Evolutionary conservation across 208 protist species (phyloP), one percentile per base, ranked within the genome.

Genomic region (Wallacemonas collosoma): DNA sequence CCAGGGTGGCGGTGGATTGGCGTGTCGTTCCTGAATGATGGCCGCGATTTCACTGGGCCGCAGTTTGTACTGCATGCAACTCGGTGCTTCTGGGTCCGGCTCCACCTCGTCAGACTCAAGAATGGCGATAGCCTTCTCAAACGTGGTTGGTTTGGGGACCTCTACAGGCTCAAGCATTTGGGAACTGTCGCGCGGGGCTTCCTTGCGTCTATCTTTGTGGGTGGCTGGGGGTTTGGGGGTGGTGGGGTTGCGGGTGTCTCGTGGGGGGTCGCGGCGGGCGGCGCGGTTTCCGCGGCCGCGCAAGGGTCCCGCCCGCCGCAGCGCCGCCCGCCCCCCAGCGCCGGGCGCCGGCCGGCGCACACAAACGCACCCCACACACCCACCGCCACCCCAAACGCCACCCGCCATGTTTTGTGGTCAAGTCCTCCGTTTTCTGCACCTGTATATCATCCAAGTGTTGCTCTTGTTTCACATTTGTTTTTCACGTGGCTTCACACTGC

Each of bases 1-100:
- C 80, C 80, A 87, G 26, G 71, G 86, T 2, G 81, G 79, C 14
- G 86, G 82, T 48, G 86, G 86, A 61, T 88, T 84, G 7, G 79
- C 35, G n/a, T 68, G 75, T 3, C 77, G 66, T 17, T 85, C 41
- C 17, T 82, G 62, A 8, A 73, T 15, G 39, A 88, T 67, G 40
- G 70, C 80, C 9, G 72, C 74, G 51, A 88, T 78, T 73, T 87
- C 86, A 72, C 82, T 88, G 1, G 86, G 86, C 12, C 79, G 64
- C 3, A 90, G 71, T 36, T 82, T 58, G 64, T 76, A 86, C 36
- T 63, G 50, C 60, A 73, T 2, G 43, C 68, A 77, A 51, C 77
- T 84, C 4, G 80, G 77, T 17, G 81, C 80, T 57, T 80, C 67
- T 6, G 78, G 71, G 63, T 89, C 78, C 8, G 77, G 80, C 47